A percentile compares a stretch with the other conserved stretches of the same genome.
phyloP scores from a whole-genome alignment of 257 asterid genomes.

The Lantana camara region DNA sequence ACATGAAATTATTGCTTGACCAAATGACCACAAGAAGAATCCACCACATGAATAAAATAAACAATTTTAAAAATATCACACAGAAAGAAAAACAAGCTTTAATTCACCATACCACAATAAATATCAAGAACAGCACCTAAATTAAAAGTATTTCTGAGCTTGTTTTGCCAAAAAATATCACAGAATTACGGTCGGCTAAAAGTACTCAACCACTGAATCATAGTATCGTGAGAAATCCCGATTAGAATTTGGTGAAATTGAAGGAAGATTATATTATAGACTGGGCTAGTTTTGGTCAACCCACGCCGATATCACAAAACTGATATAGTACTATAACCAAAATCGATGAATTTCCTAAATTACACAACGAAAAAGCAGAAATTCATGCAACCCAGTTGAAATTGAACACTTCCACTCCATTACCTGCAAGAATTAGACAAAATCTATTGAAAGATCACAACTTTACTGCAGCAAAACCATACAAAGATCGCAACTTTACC shows the following conservation, averaged over 20 bases:
- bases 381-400: conserved; percentile 11
- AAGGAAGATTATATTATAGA: conserved; percentile 7
- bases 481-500: conserved; percentile 31
- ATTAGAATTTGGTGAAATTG: conserved; percentile 11
- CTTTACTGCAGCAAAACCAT: conserved; percentile 28
- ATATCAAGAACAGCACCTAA: conserved; percentile 6
- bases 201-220: conserved; percentile 1
- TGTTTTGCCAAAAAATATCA: conserved; percentile 12
- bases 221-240: conserved; percentile 15
- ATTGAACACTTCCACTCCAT: conserved; percentile 15
- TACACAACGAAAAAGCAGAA: neutral
- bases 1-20: neutral
- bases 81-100: conserved; percentile 32
- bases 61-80: neutral
- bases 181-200: neutral
- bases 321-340: conserved; percentile 3
- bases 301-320: conserved; percentile 9
- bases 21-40: no score
- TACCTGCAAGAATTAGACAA: conserved; percentile 33
- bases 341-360: conserved; percentile 21
- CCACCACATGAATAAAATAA: neutral
- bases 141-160: conserved; percentile 4
- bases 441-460: conserved; percentile 33
- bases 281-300: conserved; percentile 35
- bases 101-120: conserved; percentile 34